phyloP scores from a whole-genome alignment of 108 stramenopile species.

The Aureococcus anophagefferens region DNA sequence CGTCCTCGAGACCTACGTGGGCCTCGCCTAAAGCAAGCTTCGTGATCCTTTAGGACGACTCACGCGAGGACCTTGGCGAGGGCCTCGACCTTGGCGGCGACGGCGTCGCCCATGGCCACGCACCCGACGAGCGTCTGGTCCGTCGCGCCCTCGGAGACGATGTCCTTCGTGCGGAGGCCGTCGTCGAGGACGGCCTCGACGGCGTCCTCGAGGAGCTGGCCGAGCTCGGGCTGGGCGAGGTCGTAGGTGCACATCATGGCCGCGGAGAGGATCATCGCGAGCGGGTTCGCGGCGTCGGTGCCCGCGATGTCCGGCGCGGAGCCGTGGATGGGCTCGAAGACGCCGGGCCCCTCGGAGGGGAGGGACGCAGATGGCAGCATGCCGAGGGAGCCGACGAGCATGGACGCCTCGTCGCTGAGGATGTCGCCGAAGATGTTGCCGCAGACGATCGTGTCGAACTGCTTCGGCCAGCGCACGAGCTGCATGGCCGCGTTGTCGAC shows the following conservation, averaged over 20 bases:
- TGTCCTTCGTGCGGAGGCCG: slow-evolving; percentile 78
- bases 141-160: slow-evolving; percentile 75
- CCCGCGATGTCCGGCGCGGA: slow-evolving; percentile 97
- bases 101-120: slow-evolving; percentile 71
- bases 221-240: slow-evolving; percentile 76
- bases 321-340: slow-evolving; percentile 98
- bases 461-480: slow-evolving; percentile 91
- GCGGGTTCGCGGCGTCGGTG: slow-evolving; percentile 87
- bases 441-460: slow-evolving; percentile 95
- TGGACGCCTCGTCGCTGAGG: slow-evolving; percentile 88
- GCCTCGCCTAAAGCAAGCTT: no score
- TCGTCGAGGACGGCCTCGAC: slow-evolving; percentile 81
- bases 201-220: slow-evolving; percentile 67
- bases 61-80: slow-evolving; percentile 20
- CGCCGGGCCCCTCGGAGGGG: slow-evolving; percentile 76
- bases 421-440: slow-evolving; percentile 99
- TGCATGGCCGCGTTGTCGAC: slow-evolving; percentile 99
- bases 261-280: slow-evolving; percentile 93
- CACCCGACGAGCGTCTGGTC: slow-evolving; percentile 69
- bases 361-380: slow-evolving; percentile 94
- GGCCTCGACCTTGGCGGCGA: slow-evolving; percentile 37
- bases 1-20: slow-evolving; percentile 10
- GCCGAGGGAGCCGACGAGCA: slow-evolving; percentile 93
- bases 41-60: no score
- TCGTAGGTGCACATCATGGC: slow-evolving; percentile 97